Evolutionary conservation across 1,284 basidiomycete species (phyloP), one percentile per base, ranked within the genome.

Genomic region (Tilletia walkeri): DNA sequence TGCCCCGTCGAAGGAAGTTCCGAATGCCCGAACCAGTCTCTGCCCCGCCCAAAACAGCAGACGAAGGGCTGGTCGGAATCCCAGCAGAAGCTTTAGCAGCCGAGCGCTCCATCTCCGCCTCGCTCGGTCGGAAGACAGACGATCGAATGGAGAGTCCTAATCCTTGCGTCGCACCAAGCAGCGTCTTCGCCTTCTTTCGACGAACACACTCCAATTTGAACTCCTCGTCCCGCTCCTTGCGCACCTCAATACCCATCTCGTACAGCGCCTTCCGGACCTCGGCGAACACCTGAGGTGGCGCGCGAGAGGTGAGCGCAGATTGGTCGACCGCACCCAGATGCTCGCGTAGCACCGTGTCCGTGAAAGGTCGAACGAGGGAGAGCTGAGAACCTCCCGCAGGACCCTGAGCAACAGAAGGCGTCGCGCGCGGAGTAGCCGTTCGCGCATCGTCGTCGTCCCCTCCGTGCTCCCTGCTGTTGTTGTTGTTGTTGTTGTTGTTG

Each of bases 251-350:
- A 30, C 95, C 96, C 93, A 99, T 95, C 54, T 88, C 88, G 77
- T 90, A 88, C 70, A 99, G 86, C 18, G 94, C 91, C 71, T 87
- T 87, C 76, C 88, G 87, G 47, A 98, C 89, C 81, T 94, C 91
- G 72, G 87, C 88, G 86, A 99, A 92, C 56, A 98, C 93, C 74
- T 93, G 91, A 5, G 89, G 88, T 14, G 95, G 95, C 16, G 90
- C 86, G 20, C 89, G 88, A 6, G 91, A 92, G 9, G 95, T 96
- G 74, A 98, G 89, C 50, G 91, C 95, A 30, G 90, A 90, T 81
- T 93, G 91, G 84, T 98, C 95, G 38, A 99, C 91, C 1, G 95
- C 90, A 75, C 95, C 95, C 75, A 92, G 91, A 81, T 98, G 95
- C 54, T 92, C 88, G 16, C 92, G 89, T 67, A 98, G 86, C 4